A percentile compares a stretch with the other conserved stretches of the same genome.
phyloP scores from a whole-genome alignment of 2,329 filamentous ascomycete species.

The Xylariaceae sp. region DNA sequence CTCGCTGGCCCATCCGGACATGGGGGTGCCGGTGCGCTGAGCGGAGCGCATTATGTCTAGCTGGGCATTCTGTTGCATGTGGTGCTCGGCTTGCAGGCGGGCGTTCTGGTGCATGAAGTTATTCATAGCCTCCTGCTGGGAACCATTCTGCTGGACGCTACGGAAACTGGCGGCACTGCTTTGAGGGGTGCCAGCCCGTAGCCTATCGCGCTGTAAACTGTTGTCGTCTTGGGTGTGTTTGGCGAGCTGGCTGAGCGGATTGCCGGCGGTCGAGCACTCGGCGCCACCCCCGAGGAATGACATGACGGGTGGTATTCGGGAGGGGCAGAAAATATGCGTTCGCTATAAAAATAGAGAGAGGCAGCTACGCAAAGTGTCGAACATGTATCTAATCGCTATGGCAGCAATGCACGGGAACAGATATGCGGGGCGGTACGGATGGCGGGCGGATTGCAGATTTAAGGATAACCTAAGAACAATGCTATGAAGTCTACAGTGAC shows the following conservation, averaged over 20 bases:
- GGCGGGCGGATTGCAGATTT: too few species aligned
- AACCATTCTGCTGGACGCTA: slow-evolving; percentile 64
- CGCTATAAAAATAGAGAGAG: background rate
- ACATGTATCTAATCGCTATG: too few species aligned
- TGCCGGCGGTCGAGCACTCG: slow-evolving; percentile 94
- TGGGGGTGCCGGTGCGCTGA: slow-evolving; percentile 53
- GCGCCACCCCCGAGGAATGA: slow-evolving; percentile 85
- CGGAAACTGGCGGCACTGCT: slow-evolving; percentile 75
- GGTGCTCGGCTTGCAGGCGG: slow-evolving; percentile 31
- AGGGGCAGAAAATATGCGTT: slow-evolving; percentile 8
- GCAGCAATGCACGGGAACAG: too few species aligned
- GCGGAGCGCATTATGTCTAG: slow-evolving; percentile 45
- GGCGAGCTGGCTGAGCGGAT: slow-evolving; percentile 94
- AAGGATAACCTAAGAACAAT: too few species aligned
- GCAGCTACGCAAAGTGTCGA: background rate
- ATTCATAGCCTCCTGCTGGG: slow-evolving; percentile 79
- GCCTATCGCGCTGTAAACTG: slow-evolving; percentile 84
- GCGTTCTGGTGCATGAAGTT: slow-evolving; percentile 82
- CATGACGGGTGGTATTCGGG: slow-evolving; percentile 53
- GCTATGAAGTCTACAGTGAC: too few species aligned
- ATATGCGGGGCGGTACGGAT: too few species aligned
- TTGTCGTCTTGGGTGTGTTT: slow-evolving; percentile 98
- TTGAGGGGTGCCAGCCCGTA: slow-evolving; percentile 72
- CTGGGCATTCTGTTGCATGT: slow-evolving; percentile 45
- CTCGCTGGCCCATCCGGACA: slow-evolving; percentile 53